Evolutionary conservation across 2,329 filamentous ascomycete species (phyloP).

Genomic region (Xylogone sp.): DNA sequence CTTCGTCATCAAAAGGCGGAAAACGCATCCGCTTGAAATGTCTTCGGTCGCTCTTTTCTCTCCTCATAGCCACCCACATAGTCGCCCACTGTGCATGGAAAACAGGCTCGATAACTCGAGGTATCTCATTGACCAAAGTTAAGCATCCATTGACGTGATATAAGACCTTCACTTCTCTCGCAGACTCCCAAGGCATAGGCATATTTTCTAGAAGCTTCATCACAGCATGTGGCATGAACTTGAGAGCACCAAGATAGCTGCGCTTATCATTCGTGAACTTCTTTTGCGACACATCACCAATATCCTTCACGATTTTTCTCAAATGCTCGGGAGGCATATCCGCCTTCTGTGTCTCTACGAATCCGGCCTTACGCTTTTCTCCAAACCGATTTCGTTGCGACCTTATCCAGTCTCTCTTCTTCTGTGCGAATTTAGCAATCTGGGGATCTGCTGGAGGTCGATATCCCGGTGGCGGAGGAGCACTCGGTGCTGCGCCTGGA

Average conservation of each 20-base stretch:
- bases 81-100: slow-evolving; percentile 99
- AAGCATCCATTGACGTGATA: slow-evolving; percentile 98
- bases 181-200: slow-evolving; percentile 99
- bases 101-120: slow-evolving; percentile 93
- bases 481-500: slow-evolving; percentile 38
- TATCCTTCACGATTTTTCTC: slow-evolving; percentile 97
- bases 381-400: slow-evolving; percentile 88
- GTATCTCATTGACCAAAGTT: slow-evolving; percentile 94
- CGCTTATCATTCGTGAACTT: slow-evolving; percentile 99
- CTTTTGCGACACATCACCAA: slow-evolving; percentile 98
- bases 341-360: slow-evolving; percentile 96
- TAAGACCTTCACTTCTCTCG: slow-evolving; percentile 92
- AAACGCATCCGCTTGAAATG: slow-evolving; percentile 99
- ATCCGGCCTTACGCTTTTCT: slow-evolving; percentile 94
- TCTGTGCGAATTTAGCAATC: slow-evolving; percentile 91
- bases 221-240: slow-evolving; percentile 99
- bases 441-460: slow-evolving; percentile 77
- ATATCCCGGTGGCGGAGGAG: slow-evolving; percentile 81
- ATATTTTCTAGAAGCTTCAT: slow-evolving; percentile 97
- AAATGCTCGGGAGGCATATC: slow-evolving; percentile 98
- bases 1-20: slow-evolving; percentile 96
- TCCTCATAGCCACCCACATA: slow-evolving; percentile 98
- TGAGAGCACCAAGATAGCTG: slow-evolving; percentile 92
- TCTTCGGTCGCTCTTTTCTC: slow-evolving; percentile 92
- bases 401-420: slow-evolving; percentile 98